These are phyloP conservation scores for Passalora sequoiae DNA, from an alignment of 2,329 filamentous ascomycete species.

Conservation along the genomic window DNA sequence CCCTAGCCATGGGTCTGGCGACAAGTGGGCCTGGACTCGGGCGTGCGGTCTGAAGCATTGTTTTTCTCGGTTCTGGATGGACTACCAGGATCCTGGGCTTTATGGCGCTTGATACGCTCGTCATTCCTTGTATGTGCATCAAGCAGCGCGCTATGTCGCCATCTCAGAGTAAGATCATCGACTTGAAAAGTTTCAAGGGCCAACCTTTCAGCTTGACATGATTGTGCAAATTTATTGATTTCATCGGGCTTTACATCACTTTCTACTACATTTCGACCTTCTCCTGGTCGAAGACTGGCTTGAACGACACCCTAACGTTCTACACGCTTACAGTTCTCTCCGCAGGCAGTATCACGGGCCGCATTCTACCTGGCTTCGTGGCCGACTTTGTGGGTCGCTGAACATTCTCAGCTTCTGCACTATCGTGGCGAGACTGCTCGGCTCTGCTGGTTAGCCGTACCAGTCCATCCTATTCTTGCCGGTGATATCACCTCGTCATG, in stretches of 20 bases:
- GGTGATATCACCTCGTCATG: constrained; percentile 37
- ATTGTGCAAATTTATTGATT: constrained; percentile 41
- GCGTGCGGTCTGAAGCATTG: constrained; percentile 49
- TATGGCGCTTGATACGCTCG: constrained; percentile 34
- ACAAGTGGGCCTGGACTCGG: constrained; percentile 55
- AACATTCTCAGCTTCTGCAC: constrained; percentile 41
- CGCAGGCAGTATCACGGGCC: constrained; percentile 36
- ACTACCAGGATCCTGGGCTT: constrained; percentile 48
- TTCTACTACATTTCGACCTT: constrained; percentile 57
- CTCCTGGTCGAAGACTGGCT: constrained; percentile 37
- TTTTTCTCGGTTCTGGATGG: constrained; percentile 54
- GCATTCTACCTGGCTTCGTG: constrained; percentile 43
- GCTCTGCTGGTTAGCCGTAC: constrained; percentile 35
- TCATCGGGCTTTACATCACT: constrained; percentile 38
- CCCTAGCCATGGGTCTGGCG: constrained; percentile 54
- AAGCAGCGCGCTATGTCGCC: constrained; percentile 17
- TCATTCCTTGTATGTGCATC: constrained; percentile 34
- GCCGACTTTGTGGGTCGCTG: constrained; percentile 42
- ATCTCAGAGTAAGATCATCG: constrained; percentile 12
- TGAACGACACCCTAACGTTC: constrained; percentile 48
- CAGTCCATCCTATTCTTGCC: constrained; percentile 22
- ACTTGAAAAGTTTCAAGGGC: constrained; percentile 29
- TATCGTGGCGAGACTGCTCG: constrained; percentile 21
- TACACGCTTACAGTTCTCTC: constrained; percentile 53
- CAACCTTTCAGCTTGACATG: constrained; percentile 36